phyloP scores from a whole-genome alignment of 495 filamentous ascomycete genomes.

The Chaetomium cochliodes region DNA sequence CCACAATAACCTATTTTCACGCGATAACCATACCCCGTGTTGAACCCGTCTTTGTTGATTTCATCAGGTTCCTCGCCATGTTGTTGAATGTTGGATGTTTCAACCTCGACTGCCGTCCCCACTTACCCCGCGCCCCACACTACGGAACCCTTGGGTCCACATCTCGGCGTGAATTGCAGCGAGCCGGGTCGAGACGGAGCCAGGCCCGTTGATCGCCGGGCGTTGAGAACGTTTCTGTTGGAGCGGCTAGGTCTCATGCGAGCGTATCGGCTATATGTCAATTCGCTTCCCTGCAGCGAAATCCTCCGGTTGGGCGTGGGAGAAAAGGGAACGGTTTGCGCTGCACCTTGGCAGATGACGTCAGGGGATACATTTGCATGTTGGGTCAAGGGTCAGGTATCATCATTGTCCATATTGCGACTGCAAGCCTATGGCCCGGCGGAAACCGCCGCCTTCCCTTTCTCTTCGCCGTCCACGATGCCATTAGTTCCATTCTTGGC shows the following conservation, averaged over 20 bases:
- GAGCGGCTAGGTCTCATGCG: not conserved
- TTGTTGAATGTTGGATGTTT: no score
- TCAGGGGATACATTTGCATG: not conserved
- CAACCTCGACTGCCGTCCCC: not conserved
- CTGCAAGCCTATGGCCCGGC: not conserved
- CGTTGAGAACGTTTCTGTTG: not conserved
- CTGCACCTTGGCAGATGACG: not conserved
- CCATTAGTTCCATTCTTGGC: conserved; percentile 2
- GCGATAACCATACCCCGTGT: no score
- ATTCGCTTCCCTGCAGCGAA: no score
- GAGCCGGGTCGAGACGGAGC: conserved; percentile 19
- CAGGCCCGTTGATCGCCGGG: not conserved
- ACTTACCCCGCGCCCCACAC: not conserved
- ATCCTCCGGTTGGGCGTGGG: not conserved
- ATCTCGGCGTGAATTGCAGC: conserved; percentile 35
- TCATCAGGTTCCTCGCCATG: no score
- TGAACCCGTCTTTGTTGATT: no score
- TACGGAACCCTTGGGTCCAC: conserved; percentile 6
- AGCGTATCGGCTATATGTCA: no score
- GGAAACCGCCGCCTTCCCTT: conserved; percentile 22
- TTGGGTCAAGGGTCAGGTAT: no score
- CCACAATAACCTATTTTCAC: no score
- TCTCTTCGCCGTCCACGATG: conserved; percentile 26
- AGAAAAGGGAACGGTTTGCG: not conserved
- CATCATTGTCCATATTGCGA: not conserved